Evolutionary conservation across 2,329 filamentous ascomycete genomes (phyloP).

Genomic region (Colletotrichum eleusines): DNA sequence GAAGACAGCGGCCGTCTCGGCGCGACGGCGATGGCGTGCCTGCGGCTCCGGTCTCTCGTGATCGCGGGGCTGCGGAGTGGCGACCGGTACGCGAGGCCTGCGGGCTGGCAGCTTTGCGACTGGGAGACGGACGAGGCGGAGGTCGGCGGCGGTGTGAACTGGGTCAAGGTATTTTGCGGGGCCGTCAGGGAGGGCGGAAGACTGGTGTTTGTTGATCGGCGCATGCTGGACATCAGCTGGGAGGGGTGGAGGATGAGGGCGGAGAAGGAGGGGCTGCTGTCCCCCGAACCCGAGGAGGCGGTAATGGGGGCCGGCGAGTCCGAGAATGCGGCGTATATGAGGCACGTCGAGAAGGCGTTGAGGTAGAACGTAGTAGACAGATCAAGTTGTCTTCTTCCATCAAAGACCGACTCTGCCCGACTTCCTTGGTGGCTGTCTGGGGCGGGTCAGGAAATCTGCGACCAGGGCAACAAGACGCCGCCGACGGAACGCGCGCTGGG

Average conservation of each 20-base stretch:
- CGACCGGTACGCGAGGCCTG: background rate
- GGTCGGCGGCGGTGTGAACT: slow-evolving; percentile 27
- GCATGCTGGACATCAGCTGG: slow-evolving; percentile 25
- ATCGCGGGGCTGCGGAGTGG: slow-evolving; percentile 29
- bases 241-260: slow-evolving; percentile 25
- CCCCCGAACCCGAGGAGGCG: background rate
- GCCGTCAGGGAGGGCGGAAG: slow-evolving; percentile 30
- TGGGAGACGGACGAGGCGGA: slow-evolving; percentile 26
- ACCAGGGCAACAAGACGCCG: background rate
- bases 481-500: background rate
- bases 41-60: slow-evolving; percentile 22
- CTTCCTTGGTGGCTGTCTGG: background rate
- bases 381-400: background rate
- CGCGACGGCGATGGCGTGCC: slow-evolving; percentile 31
- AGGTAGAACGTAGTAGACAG: background rate
- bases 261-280: slow-evolving; percentile 3
- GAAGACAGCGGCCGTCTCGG: slow-evolving; percentile 21
- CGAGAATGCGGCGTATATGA: slow-evolving; percentile 1
- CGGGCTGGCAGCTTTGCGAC: background rate
- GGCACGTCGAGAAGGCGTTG: slow-evolving; percentile 22
- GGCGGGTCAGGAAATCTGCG: background rate
- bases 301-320: background rate
- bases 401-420: background rate
- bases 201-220: slow-evolving; percentile 34
- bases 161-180: slow-evolving; percentile 36